Conservation (phyloP, 2,329 filamentous ascomycete genomes). For the Diaporthe citri region DNA sequence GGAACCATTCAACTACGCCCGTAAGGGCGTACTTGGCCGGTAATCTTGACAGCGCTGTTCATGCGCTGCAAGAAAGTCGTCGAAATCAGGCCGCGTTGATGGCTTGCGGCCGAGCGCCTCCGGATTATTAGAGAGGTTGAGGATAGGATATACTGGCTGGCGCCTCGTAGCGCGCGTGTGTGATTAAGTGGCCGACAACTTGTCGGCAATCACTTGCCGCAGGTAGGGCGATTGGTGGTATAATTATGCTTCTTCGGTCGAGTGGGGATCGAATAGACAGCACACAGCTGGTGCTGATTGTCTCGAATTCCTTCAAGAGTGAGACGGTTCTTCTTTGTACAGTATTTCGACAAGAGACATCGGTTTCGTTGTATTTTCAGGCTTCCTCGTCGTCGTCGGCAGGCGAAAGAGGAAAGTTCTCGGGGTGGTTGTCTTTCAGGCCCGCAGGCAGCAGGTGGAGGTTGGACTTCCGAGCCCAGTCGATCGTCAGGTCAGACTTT, state of each 20-base stretch:
- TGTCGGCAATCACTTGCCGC: background rate
- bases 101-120: background rate
- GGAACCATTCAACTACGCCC: background rate
- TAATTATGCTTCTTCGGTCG: background rate
- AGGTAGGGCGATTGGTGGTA: background rate
- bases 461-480: conserved; percentile 5
- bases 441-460: background rate
- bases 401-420: background rate
- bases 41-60: background rate
- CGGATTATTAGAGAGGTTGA: background rate
- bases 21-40: background rate
- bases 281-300: too few species aligned
- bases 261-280: background rate
- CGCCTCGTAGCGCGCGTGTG: background rate
- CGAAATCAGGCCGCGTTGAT: background rate
- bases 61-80: background rate
- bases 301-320: background rate
- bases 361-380: background rate
- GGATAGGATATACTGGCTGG: too few species aligned
- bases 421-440: background rate
- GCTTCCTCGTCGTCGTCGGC: background rate
- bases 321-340: background rate
- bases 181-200: accelerated
- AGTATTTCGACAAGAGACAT: background rate
- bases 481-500: conserved; percentile 12